Base-by-base conservation (phyloP, 331 rosid species). In the Quercus phellos region DNA sequence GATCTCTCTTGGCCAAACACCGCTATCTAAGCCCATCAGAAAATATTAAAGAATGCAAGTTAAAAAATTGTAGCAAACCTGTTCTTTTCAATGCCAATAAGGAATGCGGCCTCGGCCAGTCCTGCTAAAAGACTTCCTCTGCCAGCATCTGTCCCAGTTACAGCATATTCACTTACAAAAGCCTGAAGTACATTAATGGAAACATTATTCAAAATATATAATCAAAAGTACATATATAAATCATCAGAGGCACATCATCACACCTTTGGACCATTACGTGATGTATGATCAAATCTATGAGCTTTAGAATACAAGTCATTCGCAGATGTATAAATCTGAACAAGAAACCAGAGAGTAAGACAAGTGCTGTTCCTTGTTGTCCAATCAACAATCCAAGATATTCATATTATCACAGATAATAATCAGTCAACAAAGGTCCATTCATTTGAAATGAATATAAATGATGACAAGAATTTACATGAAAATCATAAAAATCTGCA, bases 131-230 rank as follows among this genome's bases (percentile, higher is more conserved):
- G 85, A 68, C 79, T 91, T 87, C 98, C 98, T 53, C 18, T 42
- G 16, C 89, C 96, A 2, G 97, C 93, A 80, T 91, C 97, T 21
- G 42, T 51, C 17, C 82, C 72, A 0, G 90, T 83, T 74, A 90
- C 96, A 21, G 97, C 98, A 84, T 94, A 94, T 82, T 94, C 99
- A 59, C 99, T 94, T 34, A 94, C 97, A 80, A 94, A 94, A 78
- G 98, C 99, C 98, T 94, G 82, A 64, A 81, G 72, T 59, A 43
- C 58, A 46, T 63, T 50, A 70, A 80, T 35, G n/a, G 54, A 74
- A 55, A 80, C 51, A 76, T 68, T 54, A 72, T 42, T 70, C 70
- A 32, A 46, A 73, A 17, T 54, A 50, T 61, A 72, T 54, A 24
- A 82, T 61, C 51, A 55, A 60, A 67, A 68, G 55, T 58, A 55